These are phyloP conservation scores for Melanopsichium pennsylvanicum DNA, from an alignment of 1,284 basidiomycete species.

Conservation along the genomic window DNA sequence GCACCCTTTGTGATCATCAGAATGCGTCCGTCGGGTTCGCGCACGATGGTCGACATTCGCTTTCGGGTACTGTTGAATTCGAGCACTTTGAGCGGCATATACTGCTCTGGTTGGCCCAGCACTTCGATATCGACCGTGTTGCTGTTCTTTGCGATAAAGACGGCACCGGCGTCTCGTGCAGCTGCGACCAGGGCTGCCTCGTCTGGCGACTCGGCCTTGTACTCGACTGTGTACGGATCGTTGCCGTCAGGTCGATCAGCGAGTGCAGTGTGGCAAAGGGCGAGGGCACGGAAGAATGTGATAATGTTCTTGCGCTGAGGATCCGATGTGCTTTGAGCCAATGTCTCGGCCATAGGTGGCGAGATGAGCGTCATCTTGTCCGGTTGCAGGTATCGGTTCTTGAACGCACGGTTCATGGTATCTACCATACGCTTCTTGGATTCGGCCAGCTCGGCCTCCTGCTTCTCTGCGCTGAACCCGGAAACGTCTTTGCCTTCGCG, in stretches of 20 bases:
- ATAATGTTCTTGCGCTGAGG: constrained; percentile 75
- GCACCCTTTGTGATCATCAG: constrained; percentile 95
- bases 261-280: constrained; percentile 89
- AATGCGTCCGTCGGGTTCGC: constrained; percentile 80
- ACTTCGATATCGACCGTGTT: constrained; percentile 86
- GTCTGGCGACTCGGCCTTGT: constrained; percentile 95
- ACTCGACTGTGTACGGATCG: constrained; percentile 77
- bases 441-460: constrained; percentile 70
- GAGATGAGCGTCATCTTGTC: constrained; percentile 88
- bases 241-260: constrained; percentile 68
- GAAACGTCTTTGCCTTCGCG: constrained; percentile 76
- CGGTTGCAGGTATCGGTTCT: constrained; percentile 84
- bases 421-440: constrained; percentile 82
- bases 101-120: constrained; percentile 84
- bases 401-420: constrained; percentile 78
- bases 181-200: constrained; percentile 92
- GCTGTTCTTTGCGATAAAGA: constrained; percentile 81
- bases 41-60: constrained; percentile 88
- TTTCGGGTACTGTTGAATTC: constrained; percentile 95
- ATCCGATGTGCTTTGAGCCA: constrained; percentile 72
- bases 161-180: constrained; percentile 90
- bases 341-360: constrained; percentile 79
- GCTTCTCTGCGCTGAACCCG: constrained; percentile 72
- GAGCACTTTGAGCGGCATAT: constrained; percentile 79
- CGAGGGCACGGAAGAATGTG: constrained; percentile 85